Percentiles rank a stretch among this genome's conserved stretches.
Conservation (phyloP, 2,329 filamentous ascomycete species). For the Trichoderma citrinoviride region DNA sequence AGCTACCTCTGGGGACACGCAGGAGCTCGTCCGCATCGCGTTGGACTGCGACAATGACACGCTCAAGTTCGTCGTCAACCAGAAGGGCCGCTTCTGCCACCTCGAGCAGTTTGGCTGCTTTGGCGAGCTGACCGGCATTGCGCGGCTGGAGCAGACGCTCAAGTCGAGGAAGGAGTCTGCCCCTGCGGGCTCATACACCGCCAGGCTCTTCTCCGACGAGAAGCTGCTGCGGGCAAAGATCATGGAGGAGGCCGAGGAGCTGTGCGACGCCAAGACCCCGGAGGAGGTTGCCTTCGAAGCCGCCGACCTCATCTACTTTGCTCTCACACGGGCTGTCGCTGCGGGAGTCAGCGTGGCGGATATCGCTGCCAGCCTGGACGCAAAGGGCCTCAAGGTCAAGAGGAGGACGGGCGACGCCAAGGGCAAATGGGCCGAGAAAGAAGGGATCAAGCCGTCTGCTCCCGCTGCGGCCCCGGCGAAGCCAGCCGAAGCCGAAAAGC, state of each 20-base stretch:
- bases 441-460: slow-evolving; percentile 55
- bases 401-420: slow-evolving; percentile 91
- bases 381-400: slow-evolving; percentile 94
- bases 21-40: slow-evolving; percentile 80
- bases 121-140: slow-evolving; percentile 76
- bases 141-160: slow-evolving; percentile 83
- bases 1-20: slow-evolving; percentile 87
- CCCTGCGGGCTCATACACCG: slow-evolving; percentile 88
- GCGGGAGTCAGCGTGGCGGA: slow-evolving; percentile 84
- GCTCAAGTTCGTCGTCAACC: slow-evolving; percentile 82
- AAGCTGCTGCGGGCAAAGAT: slow-evolving; percentile 92
- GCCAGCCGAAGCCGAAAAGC: slow-evolving; percentile 36
- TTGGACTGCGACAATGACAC: slow-evolving; percentile 95
- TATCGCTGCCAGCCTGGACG: slow-evolving; percentile 87
- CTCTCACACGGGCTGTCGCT: slow-evolving; percentile 81
- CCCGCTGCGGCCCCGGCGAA: slow-evolving; percentile 39
- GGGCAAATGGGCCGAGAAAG: slow-evolving; percentile 84
- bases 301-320: slow-evolving; percentile 94
- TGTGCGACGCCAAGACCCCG: slow-evolving; percentile 80
- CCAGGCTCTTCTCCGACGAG: slow-evolving; percentile 85
- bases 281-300: slow-evolving; percentile 91
- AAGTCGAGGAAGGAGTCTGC: slow-evolving; percentile 77
- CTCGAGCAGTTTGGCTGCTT: slow-evolving; percentile 91
- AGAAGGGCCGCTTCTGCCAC: slow-evolving; percentile 93
- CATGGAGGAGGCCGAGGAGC: slow-evolving; percentile 95